Conservation (phyloP, 1,139 yeast genomes). For the Groenewaldozyma sp. region DNA sequence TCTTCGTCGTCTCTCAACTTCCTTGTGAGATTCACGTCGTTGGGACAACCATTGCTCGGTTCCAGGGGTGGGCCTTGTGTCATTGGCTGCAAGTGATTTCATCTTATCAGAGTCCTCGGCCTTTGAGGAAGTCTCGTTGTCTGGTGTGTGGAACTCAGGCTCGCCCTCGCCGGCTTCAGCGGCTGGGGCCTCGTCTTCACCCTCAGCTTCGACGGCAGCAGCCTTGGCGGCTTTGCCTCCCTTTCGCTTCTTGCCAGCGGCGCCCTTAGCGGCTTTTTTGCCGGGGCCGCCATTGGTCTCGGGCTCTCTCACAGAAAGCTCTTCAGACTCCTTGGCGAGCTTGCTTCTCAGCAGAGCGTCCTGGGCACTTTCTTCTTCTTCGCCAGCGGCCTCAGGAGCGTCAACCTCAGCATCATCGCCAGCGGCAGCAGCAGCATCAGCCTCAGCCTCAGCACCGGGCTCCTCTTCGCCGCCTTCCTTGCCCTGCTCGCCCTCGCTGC, state of each 20-base stretch:
- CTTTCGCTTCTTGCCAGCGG: not conserved
- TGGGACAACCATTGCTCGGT: conserved; percentile 82
- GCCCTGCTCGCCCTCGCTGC: not conserved
- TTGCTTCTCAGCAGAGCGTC: not conserved
- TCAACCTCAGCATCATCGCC: not conserved
- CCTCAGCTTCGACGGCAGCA: conserved; percentile 5
- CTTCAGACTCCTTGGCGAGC: not conserved
- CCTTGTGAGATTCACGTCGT: conserved; percentile 89
- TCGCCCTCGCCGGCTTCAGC: too few relatives aligned
- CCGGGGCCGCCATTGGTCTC: not conserved
- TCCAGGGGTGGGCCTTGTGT: conserved; percentile 42
- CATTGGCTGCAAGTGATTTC: too few relatives aligned
- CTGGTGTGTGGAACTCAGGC: too few relatives aligned
- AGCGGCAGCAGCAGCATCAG: conserved; percentile 1
- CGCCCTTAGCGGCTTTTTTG: not conserved
- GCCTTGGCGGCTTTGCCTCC: too few relatives aligned
- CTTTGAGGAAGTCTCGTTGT: too few relatives aligned
- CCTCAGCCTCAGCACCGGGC: not conserved
- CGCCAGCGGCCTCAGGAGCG: not conserved
- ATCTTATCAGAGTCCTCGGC: too few relatives aligned
- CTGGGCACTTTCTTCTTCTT: not conserved
- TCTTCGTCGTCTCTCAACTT: conserved; percentile 93
- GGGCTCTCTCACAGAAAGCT: not conserved
- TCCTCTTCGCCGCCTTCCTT: not conserved
- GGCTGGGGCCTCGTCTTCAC: not conserved